These are phyloP conservation scores for Chaetomiaceae sp. DNA, from an alignment of 2,329 filamentous ascomycete genomes.

Conservation along the genomic window DNA sequence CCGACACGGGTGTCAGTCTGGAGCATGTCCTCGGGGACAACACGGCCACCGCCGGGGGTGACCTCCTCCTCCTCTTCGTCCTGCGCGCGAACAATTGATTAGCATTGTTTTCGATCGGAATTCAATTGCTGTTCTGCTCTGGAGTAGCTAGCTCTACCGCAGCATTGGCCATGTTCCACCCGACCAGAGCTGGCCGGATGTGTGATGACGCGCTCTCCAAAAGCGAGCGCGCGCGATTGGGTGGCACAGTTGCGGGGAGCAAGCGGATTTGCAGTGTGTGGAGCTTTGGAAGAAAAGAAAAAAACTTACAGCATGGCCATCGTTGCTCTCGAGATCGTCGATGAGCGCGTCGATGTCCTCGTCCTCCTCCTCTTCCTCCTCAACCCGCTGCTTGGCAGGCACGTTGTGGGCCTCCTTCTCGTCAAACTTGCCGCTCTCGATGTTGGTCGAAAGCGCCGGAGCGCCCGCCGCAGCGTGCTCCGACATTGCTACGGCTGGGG, in stretches of 20 bases:
- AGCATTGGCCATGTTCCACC: too few species aligned
- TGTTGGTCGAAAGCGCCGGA: conserved; percentile 57
- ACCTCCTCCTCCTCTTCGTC: conserved; percentile 48
- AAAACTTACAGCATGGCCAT: conserved; percentile 50
- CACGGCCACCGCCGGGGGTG: conserved; percentile 46
- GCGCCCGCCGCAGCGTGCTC: conserved; percentile 34
- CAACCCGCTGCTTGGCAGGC: conserved; percentile 36
- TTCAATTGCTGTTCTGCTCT: not conserved
- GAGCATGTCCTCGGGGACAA: conserved; percentile 61
- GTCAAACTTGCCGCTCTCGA: conserved; percentile 59
- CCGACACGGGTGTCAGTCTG: conserved; percentile 66
- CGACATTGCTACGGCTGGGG: conserved; percentile 41
- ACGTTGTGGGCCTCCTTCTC: conserved; percentile 44
- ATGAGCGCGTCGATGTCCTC: conserved; percentile 84
- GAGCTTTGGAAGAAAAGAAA: not conserved
- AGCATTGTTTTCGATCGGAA: conserved; percentile 4
- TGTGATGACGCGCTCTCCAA: too few species aligned
- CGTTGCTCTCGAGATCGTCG: conserved; percentile 77
- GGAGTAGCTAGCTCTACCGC: too few species aligned
- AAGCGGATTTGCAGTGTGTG: not conserved
- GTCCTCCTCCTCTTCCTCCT: conserved; percentile 65
- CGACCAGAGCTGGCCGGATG: too few species aligned
- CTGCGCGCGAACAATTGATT: conserved; percentile 29
- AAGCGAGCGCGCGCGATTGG: conserved; percentile 1
- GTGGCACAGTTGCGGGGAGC: not conserved